These are phyloP conservation scores for Cladosporium sp. DNA, from an alignment of 2,329 filamentous ascomycete species.

Conservation along the genomic window DNA sequence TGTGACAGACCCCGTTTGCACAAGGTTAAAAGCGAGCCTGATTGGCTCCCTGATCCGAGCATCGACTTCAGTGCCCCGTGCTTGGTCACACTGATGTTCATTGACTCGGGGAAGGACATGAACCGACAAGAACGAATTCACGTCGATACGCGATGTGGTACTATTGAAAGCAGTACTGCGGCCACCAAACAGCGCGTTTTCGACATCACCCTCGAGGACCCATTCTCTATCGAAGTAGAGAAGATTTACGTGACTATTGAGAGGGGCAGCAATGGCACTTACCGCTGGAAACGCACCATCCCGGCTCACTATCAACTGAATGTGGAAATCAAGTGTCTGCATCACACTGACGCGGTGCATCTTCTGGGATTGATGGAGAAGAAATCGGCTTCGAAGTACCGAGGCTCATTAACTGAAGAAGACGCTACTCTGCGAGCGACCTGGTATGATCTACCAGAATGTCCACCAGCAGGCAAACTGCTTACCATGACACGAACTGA, in stretches of 20 bases:
- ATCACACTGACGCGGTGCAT: constrained; percentile 35
- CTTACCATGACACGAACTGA: constrained; percentile 30
- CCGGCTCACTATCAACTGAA: constrained; percentile 30
- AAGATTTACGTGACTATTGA: constrained; percentile 27
- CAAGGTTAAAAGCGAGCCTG: constrained; percentile 6
- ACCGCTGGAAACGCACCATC: constrained; percentile 29
- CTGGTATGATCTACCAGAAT: constrained; percentile 38
- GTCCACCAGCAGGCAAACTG: constrained; percentile 25
- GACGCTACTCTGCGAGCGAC: constrained; percentile 31
- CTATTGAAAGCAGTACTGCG: constrained; percentile 21
- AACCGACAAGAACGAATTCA: constrained; percentile 20
- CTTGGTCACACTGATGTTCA: constrained; percentile 28
- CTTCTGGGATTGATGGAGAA: constrained; percentile 34
- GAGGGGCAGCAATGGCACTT: constrained; percentile 20
- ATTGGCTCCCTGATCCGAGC: constrained; percentile 31
- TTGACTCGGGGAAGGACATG: constrained; percentile 19
- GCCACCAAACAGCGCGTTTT: constrained; percentile 22
- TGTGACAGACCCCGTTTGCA: constrained; percentile 3
- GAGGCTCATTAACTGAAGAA: constrained; percentile 16
- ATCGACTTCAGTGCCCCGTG: constrained; percentile 27
- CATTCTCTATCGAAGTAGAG: constrained; percentile 31
- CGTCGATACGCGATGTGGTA: constrained; percentile 24
- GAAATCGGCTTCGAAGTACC: constrained; percentile 9
- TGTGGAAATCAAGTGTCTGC: constrained; percentile 34
- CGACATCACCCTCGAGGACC: constrained; percentile 29